These are phyloP conservation scores for Hyparrhenia diplandra DNA, from an alignment of 176 grass and related monocot genomes.

Conservation along the genomic window DNA sequence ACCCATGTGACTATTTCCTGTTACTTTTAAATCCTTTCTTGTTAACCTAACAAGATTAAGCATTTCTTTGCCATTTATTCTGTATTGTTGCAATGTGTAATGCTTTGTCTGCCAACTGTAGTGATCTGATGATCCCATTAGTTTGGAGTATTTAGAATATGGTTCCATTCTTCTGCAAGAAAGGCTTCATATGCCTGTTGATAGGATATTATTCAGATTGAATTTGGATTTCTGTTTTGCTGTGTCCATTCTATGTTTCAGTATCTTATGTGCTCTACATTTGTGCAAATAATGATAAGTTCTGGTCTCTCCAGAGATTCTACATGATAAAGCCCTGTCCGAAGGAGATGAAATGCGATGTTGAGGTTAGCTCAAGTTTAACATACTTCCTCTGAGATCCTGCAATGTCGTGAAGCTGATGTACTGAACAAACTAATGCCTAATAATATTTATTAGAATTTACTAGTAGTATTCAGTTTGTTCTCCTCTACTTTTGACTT, in stretches of 20 bases:
- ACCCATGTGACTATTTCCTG: neutral
- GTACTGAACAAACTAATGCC: conserved; percentile 4
- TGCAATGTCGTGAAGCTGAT: conserved; percentile 7
- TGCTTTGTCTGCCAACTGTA: neutral
- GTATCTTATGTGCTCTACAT: neutral
- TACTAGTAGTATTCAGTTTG: neutral
- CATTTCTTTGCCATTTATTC: neutral
- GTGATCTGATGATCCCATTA: neutral
- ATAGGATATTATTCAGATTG: conserved; percentile 10
- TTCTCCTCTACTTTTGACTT: neutral
- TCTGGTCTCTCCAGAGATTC: conserved; percentile 69
- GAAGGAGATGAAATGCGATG: conserved; percentile 98
- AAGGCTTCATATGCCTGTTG: neutral
- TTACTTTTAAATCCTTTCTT: conserved; percentile 15
- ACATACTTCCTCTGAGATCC: conserved; percentile 1
- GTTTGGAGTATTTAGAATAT: neutral
- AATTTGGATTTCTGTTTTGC: neutral
- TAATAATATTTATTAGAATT: conserved; percentile 2
- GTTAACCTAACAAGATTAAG: neutral
- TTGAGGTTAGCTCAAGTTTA: conserved; percentile 60
- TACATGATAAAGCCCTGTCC: conserved; percentile 97
- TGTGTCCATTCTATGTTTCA: neutral
- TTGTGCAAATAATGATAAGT: conserved; percentile 14
- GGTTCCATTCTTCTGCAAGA: neutral
- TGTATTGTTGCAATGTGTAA: conserved; percentile 6